Conservation (phyloP, 164 flowering plant species). For the Aristolochia contorta region DNA sequence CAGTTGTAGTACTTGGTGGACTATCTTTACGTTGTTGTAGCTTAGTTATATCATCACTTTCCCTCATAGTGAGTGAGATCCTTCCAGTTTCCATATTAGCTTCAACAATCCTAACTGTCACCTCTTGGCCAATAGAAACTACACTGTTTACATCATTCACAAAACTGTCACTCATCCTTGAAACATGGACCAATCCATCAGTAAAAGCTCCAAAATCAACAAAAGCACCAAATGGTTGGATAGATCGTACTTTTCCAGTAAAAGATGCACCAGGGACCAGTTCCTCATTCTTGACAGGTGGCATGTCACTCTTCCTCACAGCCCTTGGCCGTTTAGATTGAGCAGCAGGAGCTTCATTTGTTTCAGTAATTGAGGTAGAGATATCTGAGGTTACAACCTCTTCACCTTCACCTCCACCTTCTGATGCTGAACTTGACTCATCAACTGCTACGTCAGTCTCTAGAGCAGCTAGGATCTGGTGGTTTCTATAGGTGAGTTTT, state of each 20-base stretch:
- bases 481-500: constrained; percentile 19
- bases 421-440: constrained; percentile 35
- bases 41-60: constrained; percentile 40
- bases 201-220: constrained; percentile 96
- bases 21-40: constrained; percentile 35
- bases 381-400: constrained; percentile 26
- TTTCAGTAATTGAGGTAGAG: constrained; percentile 22
- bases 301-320: constrained; percentile 77
- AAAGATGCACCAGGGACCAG: constrained; percentile 78
- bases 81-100: constrained; percentile 59
- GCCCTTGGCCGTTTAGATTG: constrained; percentile 45
- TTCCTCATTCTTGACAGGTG: constrained; percentile 84
- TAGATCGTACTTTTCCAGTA: constrained; percentile 83
- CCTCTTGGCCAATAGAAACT: constrained; percentile 92
- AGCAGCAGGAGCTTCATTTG: constrained; percentile 28
- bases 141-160: constrained; percentile 73
- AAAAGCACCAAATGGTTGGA: constrained; percentile 97
- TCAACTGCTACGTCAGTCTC: constrained; percentile 69
- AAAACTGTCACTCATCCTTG: constrained; percentile 69
- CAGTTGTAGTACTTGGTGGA: constrained; percentile 17
- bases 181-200: constrained; percentile 94
- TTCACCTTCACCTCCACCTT: constrained; percentile 16
- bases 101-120: constrained; percentile 77
- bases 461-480: constrained; percentile 35
- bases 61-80: constrained; percentile 85